These are phyloP conservation scores for Alternaria infectoria DNA, from an alignment of 2,329 filamentous ascomycete species.

Conservation along the genomic window DNA sequence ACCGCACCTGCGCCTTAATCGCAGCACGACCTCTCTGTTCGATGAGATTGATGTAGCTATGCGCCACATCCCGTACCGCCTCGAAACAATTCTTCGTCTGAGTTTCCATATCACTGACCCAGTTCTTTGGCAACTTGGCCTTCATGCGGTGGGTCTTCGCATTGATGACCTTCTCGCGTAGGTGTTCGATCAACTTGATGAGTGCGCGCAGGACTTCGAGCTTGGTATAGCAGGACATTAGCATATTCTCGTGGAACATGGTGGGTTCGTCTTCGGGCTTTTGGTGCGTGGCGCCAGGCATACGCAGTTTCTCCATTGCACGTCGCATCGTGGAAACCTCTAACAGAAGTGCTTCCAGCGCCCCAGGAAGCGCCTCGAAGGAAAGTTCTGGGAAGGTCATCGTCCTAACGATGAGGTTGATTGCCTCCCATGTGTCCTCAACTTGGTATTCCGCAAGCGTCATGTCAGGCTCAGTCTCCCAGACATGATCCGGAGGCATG, in stretches of 20 bases:
- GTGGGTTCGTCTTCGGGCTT: constrained; percentile 19
- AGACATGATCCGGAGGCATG: not conserved
- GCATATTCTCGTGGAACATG: constrained; percentile 32
- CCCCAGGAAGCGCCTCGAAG: not conserved
- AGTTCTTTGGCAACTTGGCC: constrained; percentile 20
- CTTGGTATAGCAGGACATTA: constrained; percentile 29
- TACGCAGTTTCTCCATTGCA: constrained; percentile 17
- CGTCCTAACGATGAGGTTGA: not conserved
- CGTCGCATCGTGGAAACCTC: constrained; percentile 13
- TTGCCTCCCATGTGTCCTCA: not conserved
- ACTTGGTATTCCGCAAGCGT: constrained; percentile 4
- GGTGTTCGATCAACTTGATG: constrained; percentile 18
- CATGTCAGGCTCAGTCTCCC: not conserved
- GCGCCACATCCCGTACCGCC: constrained; percentile 18
- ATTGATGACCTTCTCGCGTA: constrained; percentile 22
- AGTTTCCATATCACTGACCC: constrained; percentile 15
- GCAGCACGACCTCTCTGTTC: constrained; percentile 24
- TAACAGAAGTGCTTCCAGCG: not conserved
- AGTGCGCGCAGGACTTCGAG: constrained; percentile 30
- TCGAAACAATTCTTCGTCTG: constrained; percentile 19
- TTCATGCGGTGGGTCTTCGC: constrained; percentile 26
- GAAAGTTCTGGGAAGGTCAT: not conserved
- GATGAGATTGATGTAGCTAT: constrained; percentile 27
- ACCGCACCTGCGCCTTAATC: constrained; percentile 29
- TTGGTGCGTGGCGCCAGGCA: constrained; percentile 3